Conservation (phyloP, 805 yeast species). For the Kuraishia capsulata region DNA sequence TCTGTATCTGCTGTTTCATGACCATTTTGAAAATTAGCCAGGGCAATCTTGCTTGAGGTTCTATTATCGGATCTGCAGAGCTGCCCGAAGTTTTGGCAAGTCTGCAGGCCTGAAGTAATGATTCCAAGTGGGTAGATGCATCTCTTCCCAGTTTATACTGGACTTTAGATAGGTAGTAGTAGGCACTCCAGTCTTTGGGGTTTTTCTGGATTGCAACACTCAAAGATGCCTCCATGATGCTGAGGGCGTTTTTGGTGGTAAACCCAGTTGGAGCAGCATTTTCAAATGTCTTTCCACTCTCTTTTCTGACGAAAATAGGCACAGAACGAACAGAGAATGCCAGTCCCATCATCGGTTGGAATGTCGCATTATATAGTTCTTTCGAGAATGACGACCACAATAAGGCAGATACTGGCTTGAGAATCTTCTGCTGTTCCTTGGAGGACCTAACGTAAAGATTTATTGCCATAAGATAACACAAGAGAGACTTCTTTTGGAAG, state of each 20-base stretch:
- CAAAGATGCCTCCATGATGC: conserved; percentile 28
- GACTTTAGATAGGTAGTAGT: conserved; percentile 49
- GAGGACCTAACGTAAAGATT: conserved; percentile 23
- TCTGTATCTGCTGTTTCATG: conserved; percentile 22
- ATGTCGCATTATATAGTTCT: conserved; percentile 49
- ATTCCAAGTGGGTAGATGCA: conserved; percentile 23
- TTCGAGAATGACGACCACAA: conserved; percentile 48
- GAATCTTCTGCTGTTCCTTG: conserved; percentile 7
- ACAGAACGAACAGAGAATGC: conserved; percentile 36
- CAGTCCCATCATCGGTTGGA: conserved; percentile 56
- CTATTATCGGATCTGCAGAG: conserved; percentile 51
- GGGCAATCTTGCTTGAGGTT: conserved; percentile 67
- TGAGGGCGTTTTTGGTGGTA: conserved; percentile 20
- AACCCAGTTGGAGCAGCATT: not conserved
- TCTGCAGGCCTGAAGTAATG: conserved; percentile 34
- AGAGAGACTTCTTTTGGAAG: conserved; percentile 57
- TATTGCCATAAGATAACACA: conserved; percentile 71
- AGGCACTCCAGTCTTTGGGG: conserved; percentile 50
- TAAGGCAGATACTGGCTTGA: conserved; percentile 22
- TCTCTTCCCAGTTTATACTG: conserved; percentile 36
- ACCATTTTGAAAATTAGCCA: conserved; percentile 51
- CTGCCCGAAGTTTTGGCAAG: conserved; percentile 27
- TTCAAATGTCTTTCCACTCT: conserved; percentile 13
- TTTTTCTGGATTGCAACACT: conserved; percentile 35
- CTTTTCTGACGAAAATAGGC: conserved; percentile 24